Base-by-base conservation (phyloP, 768 basidiomycete genomes). In the Mycena indigotica region DNA sequence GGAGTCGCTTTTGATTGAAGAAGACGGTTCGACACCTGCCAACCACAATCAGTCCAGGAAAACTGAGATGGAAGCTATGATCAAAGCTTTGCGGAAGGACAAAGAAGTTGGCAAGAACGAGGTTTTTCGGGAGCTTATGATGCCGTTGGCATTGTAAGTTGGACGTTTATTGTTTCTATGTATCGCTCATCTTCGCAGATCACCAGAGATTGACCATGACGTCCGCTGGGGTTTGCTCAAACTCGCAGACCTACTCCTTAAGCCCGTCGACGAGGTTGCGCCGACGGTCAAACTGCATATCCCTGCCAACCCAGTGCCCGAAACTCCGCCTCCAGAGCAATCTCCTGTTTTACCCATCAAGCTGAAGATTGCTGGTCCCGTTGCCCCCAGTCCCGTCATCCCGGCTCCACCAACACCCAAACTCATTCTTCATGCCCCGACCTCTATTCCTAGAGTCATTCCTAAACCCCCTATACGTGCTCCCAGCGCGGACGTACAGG, bases 151-250 rank as follows among this genome's bases (percentile, higher is more conserved):
- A 38, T 75, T 93, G 95, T 97, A 73, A 64, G 85, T 72, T 61
- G n/a, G n/a, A n/a, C 30, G 23, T 1, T 16, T 53, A 52, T 6
- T 50, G 50, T 44, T n/a, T 56, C 19, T 50, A 12, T 54, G 41
- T 50, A 50, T 48, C 53, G 26, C 28, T 46, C 15, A 58, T 25
- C 67, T 54, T 48, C 28, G 3, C 58, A 95, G 93, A 28, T 83
- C 86, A 28, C 80, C 88, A 0, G 85, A 88, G 58, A 80, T 86
- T 53, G 94, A 97, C 70, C 82, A 91, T 66, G 91, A 96, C 74
- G 89, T 95, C 38, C 88, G 95, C 45, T 92, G 93, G 85, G 92
- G 89, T 62, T 75, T 96, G 49, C 79, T 98, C 66, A 98, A 98
- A 72, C 77, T 97, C 23, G 93, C 92, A 4, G 96, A 98, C 65